Percentiles rank a stretch among this genome's conserved stretches.
Conservation (phyloP, 73 alveolate species). For the Uronychia setigera region DNA sequence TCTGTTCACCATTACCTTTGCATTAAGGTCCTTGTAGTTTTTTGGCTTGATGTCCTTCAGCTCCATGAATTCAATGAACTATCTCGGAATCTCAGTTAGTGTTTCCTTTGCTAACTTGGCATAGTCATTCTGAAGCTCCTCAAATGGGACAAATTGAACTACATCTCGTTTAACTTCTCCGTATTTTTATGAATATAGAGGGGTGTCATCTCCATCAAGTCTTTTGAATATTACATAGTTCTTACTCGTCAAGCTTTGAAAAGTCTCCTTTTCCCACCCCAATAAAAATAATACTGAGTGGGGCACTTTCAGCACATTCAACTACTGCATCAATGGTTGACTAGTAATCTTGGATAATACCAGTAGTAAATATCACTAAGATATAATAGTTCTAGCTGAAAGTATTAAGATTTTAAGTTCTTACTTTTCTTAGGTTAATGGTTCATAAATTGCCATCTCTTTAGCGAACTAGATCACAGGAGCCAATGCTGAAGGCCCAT, state of each 20-base stretch:
- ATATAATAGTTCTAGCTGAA: constrained; percentile 63
- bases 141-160: constrained; percentile 80
- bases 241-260: constrained; percentile 11
- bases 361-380: constrained; percentile 78
- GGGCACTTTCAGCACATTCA: constrained; percentile 67
- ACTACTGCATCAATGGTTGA: constrained; percentile 78
- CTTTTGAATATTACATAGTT: constrained; percentile 60
- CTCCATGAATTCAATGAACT: constrained; percentile 47
- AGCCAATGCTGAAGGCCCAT: constrained; percentile 83
- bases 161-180: constrained; percentile 75
- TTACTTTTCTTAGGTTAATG: constrained; percentile 40
- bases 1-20: constrained; percentile 12
- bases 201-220: constrained; percentile 81
- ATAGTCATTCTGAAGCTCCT: constrained; percentile 39
- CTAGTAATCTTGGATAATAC: constrained; percentile 79
- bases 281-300: constrained; percentile 76
- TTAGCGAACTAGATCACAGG: constrained; percentile 69
- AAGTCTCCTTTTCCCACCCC: constrained; percentile 82
- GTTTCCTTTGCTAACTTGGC: constrained; percentile 64
- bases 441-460: constrained; percentile 51
- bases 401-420: not conserved
- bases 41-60: constrained; percentile 32
- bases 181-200: constrained; percentile 66
- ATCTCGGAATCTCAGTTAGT: constrained; percentile 72
- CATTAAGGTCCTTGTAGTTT: constrained; percentile 8